Percentiles rank a stretch among this genome's conserved stretches.
Conservation (phyloP, 768 basidiomycete species). For the Leccinum disarticulatum region DNA sequence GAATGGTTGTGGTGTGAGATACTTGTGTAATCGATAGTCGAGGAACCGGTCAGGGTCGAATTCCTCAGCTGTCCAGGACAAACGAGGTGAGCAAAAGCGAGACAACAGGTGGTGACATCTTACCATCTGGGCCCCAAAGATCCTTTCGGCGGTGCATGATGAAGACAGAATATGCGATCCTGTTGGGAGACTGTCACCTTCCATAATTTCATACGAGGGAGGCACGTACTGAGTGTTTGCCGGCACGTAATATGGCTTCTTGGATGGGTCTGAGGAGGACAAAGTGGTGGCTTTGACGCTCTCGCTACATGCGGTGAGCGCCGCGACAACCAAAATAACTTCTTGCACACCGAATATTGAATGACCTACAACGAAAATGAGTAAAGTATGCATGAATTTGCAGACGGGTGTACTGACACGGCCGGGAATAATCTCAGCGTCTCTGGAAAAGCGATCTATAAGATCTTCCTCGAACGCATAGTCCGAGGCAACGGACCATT, state of each 20-base stretch:
- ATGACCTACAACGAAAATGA: slow-evolving; percentile 34
- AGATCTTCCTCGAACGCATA: not conserved
- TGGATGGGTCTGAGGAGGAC: slow-evolving; percentile 29
- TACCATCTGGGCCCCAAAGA: slow-evolving; percentile 73
- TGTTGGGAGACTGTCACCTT: slow-evolving; percentile 15
- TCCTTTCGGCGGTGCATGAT: slow-evolving; percentile 65
- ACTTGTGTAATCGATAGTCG: slow-evolving; percentile 60
- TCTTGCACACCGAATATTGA: slow-evolving; percentile 43
- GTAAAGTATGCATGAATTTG: not conserved
- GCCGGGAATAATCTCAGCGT: slow-evolving; percentile 56
- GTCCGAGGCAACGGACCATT: slow-evolving; percentile 43
- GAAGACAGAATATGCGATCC: slow-evolving; percentile 54
- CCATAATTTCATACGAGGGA: not conserved
- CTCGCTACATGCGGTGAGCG: slow-evolving; percentile 35
- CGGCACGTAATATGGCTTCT: slow-evolving; percentile 31
- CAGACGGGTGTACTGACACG: slow-evolving; percentile 30
- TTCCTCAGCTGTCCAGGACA: slow-evolving; percentile 45
- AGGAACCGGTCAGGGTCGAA: slow-evolving; percentile 76
- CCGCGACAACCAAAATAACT: not conserved
- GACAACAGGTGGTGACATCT: not conserved
- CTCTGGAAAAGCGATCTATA: slow-evolving; percentile 32
- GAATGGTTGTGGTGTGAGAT: slow-evolving; percentile 62
- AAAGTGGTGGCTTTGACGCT: slow-evolving; percentile 48
- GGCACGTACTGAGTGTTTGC: slow-evolving; percentile 40
- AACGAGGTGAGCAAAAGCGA: not conserved